These are phyloP conservation scores for Ehretia macrophylla DNA, from an alignment of 257 asterid genomes.

Conservation along the genomic window DNA sequence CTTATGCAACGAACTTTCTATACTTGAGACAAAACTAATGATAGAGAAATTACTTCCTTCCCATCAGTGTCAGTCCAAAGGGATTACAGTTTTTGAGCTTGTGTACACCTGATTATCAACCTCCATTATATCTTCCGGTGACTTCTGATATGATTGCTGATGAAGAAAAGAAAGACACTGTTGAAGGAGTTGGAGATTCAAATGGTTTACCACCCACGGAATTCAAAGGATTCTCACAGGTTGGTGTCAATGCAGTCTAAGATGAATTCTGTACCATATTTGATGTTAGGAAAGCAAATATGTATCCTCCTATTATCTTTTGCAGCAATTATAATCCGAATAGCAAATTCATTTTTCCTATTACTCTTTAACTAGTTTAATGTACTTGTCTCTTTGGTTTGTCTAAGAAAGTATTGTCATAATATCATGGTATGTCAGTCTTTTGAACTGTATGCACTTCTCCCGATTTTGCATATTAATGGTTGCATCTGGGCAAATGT, in stretches of 20 bases:
- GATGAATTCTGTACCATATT: background rate
- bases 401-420: too few species aligned
- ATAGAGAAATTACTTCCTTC: constrained; percentile 8
- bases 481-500: too few species aligned
- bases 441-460: too few species aligned
- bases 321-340: too few species aligned
- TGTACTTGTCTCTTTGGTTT: too few species aligned
- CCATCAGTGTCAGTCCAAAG: constrained; percentile 68
- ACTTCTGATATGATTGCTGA: constrained; percentile 55
- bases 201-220: constrained; percentile 36
- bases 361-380: too few species aligned
- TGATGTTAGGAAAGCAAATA: background rate
- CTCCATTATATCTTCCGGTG: constrained; percentile 62
- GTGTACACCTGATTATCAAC: constrained; percentile 89
- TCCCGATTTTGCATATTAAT: too few species aligned
- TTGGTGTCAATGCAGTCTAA: constrained; percentile 8
- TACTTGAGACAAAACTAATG: constrained; percentile 13
- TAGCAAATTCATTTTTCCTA: background rate
- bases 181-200: constrained; percentile 26
- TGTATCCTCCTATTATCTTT: background rate
- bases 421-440: too few species aligned
- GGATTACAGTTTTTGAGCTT: constrained; percentile 72
- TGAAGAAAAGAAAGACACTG: constrained; percentile 39
- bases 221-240: constrained; percentile 57
- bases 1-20: constrained; percentile 13